Evolutionary conservation across 1,284 basidiomycete genomes (phyloP).

Genomic region (Fistulina hepatica): DNA sequence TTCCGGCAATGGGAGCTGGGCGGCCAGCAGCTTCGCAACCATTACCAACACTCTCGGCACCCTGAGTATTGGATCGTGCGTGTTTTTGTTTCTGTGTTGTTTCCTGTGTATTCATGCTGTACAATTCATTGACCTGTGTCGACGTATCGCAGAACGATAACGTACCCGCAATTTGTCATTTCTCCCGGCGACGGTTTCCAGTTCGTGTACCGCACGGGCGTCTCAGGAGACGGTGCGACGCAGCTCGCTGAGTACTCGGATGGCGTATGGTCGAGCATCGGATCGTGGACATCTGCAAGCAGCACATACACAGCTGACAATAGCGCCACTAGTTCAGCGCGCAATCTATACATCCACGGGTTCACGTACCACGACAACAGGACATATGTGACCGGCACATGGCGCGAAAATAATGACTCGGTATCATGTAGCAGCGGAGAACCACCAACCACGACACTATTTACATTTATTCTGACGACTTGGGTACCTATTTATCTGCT

Average conservation of each 20-base stretch:
- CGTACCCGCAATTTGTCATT: slow-evolving; percentile 36
- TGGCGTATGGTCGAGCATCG: slow-evolving; percentile 30
- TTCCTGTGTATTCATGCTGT: neutral
- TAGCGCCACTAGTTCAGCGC: slow-evolving; percentile 27
- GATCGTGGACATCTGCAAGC: slow-evolving; percentile 31
- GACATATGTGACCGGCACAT: slow-evolving; percentile 32
- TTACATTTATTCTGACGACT: slow-evolving; percentile 33
- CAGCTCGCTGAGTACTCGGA: slow-evolving; percentile 32
- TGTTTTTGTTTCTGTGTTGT: slow-evolving; percentile 1
- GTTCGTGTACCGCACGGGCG: slow-evolving; percentile 33
- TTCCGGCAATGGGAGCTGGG: slow-evolving; percentile 29
- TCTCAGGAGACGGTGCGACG: slow-evolving; percentile 33
- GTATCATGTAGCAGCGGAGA: slow-evolving; percentile 32
- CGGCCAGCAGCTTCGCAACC: slow-evolving; percentile 26
- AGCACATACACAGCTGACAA: slow-evolving; percentile 31
- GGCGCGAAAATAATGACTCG: slow-evolving; percentile 31
- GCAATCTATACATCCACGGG: slow-evolving; percentile 35
- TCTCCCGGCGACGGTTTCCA: slow-evolving; percentile 32
- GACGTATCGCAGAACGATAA: slow-evolving; percentile 22
- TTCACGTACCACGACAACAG: slow-evolving; percentile 28
- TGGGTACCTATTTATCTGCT: slow-evolving; percentile 19
- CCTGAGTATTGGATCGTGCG: slow-evolving; percentile 30
- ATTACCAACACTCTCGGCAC: slow-evolving; percentile 29
- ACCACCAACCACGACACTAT: slow-evolving; percentile 35
- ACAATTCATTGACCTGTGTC: neutral